Percentiles rank a stretch among this genome's conserved stretches.
Conservation (phyloP, 768 basidiomycete genomes). For the Paxillus ammoniavirescens region DNA sequence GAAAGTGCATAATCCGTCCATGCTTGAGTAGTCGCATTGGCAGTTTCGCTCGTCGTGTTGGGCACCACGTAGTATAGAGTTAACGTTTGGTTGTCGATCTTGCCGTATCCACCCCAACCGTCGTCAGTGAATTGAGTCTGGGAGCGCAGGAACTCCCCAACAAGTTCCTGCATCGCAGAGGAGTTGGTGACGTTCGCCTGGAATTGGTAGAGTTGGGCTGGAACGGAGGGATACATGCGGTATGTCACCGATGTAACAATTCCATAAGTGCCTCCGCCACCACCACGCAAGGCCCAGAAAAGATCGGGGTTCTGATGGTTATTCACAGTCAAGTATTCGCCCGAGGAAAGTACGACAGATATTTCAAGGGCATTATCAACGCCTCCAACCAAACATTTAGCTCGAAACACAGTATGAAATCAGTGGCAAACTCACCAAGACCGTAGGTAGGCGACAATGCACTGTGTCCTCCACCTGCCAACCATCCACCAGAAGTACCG, state of each 20-base stretch:
- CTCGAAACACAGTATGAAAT: neutral
- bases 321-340: slow-evolving; percentile 40
- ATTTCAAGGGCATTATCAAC: slow-evolving; percentile 50
- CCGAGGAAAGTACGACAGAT: slow-evolving; percentile 42
- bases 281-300: slow-evolving; percentile 54
- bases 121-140: slow-evolving; percentile 37
- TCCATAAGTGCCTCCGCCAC: slow-evolving; percentile 48
- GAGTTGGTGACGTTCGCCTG: slow-evolving; percentile 30
- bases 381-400: slow-evolving; percentile 24
- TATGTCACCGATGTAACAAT: slow-evolving; percentile 47
- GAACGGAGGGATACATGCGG: slow-evolving; percentile 37
- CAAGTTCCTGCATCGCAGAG: slow-evolving; percentile 25
- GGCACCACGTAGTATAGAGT: slow-evolving; percentile 30
- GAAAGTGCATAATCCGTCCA: slow-evolving; percentile 27
- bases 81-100: neutral
- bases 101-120: slow-evolving; percentile 44
- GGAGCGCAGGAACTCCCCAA: slow-evolving; percentile 34
- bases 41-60: slow-evolving; percentile 34
- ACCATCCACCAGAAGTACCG: slow-evolving; percentile 49
- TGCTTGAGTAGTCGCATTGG: slow-evolving; percentile 31
- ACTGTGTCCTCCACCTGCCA: slow-evolving; percentile 47
- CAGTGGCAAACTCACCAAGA: slow-evolving; percentile 30
- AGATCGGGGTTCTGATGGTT: slow-evolving; percentile 40
- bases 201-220: slow-evolving; percentile 30
- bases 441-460: slow-evolving; percentile 39